These are phyloP conservation scores for Pythium guiyangense DNA, from an alignment of 352 stramenopile species.

Conservation along the genomic window DNA sequence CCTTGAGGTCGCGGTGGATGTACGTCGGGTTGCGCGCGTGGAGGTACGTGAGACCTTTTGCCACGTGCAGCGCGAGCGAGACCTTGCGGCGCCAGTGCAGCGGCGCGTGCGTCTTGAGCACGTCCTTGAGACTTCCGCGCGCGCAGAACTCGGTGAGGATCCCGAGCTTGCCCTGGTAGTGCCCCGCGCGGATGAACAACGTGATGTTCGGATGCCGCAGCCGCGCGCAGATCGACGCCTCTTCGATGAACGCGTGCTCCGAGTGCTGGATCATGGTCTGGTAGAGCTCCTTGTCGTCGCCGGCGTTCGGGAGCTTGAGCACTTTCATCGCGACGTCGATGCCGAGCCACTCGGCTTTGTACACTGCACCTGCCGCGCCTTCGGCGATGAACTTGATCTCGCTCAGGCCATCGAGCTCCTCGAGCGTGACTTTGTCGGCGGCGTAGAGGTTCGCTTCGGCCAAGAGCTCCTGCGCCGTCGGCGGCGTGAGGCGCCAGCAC, in stretches of 20 bases:
- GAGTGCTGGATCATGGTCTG: slow-evolving; percentile 55
- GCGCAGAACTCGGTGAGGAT: slow-evolving; percentile 68
- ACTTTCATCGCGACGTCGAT: slow-evolving; percentile 75
- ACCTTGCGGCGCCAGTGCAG: slow-evolving; percentile 67
- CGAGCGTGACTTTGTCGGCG: slow-evolving; percentile 13
- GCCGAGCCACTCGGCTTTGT: slow-evolving; percentile 69
- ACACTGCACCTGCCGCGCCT: slow-evolving; percentile 50
- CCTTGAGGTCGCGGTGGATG: slow-evolving; percentile 68
- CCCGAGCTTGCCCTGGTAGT: slow-evolving; percentile 54
- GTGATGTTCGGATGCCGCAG: slow-evolving; percentile 72
- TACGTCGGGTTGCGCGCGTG: slow-evolving; percentile 70
- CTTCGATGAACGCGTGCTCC: slow-evolving; percentile 63
- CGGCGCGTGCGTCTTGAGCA: slow-evolving; percentile 40
- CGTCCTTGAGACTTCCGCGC: slow-evolving; percentile 58
- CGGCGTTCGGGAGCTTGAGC: slow-evolving; percentile 35
- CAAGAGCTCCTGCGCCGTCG: slow-evolving; percentile 10
- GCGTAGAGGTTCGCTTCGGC: slow-evolving; percentile 10
- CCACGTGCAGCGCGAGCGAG: slow-evolving; percentile 52
- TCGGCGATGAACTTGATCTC: slow-evolving; percentile 41
- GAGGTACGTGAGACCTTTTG: slow-evolving; percentile 73
- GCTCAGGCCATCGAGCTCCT: slow-evolving; percentile 23
- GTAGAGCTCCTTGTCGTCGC: slow-evolving; percentile 40
- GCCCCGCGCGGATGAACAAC: slow-evolving; percentile 64
- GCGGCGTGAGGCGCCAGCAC: slow-evolving; percentile 26
- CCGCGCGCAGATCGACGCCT: slow-evolving; percentile 51